Percentiles rank a stretch among this genome's conserved stretches.
phyloP scores from a whole-genome alignment of 2,329 filamentous ascomycete genomes.

The Colletotrichum coccodes region DNA sequence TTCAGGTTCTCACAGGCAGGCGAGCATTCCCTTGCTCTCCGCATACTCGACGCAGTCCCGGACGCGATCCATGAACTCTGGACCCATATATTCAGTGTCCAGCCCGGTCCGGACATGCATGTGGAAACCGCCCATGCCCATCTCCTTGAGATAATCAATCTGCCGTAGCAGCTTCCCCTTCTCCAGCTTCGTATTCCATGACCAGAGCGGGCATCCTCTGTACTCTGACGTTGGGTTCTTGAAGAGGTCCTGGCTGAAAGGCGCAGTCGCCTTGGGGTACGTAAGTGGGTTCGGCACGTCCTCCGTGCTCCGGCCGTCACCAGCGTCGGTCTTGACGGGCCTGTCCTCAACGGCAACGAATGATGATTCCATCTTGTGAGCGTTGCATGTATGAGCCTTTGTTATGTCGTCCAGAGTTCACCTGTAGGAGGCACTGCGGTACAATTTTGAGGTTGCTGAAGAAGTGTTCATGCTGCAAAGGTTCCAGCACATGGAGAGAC shows the following conservation, averaged over 20 bases:
- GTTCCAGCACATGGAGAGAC: background rate
- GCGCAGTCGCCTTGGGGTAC: conserved; percentile 38
- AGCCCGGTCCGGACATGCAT: conserved; percentile 44
- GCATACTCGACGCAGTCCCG: conserved; percentile 43
- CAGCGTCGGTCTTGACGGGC: background rate
- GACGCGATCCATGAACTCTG: conserved; percentile 43
- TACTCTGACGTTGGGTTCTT: conserved; percentile 42
- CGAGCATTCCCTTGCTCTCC: conserved; percentile 42
- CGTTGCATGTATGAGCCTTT: background rate
- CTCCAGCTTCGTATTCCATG: conserved; percentile 43
- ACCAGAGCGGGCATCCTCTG: conserved; percentile 42
- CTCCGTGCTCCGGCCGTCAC: background rate
- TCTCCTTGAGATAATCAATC: conserved; percentile 41
- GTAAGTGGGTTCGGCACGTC: conserved; percentile 38
- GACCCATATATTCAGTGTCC: conserved; percentile 44
- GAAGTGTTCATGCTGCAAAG: background rate
- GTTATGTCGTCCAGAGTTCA: background rate
- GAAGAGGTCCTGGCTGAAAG: conserved; percentile 41
- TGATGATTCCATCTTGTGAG: conserved; percentile 14
- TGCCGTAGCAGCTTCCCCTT: conserved; percentile 41
- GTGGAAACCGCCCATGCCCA: conserved; percentile 45
- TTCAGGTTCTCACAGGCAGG: conserved; percentile 38
- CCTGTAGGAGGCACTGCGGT: background rate
- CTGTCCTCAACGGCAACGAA: conserved; percentile 1
- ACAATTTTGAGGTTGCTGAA: background rate